phyloP scores from a whole-genome alignment of 768 basidiomycete genomes.

The Guyanaporus albipodus region DNA sequence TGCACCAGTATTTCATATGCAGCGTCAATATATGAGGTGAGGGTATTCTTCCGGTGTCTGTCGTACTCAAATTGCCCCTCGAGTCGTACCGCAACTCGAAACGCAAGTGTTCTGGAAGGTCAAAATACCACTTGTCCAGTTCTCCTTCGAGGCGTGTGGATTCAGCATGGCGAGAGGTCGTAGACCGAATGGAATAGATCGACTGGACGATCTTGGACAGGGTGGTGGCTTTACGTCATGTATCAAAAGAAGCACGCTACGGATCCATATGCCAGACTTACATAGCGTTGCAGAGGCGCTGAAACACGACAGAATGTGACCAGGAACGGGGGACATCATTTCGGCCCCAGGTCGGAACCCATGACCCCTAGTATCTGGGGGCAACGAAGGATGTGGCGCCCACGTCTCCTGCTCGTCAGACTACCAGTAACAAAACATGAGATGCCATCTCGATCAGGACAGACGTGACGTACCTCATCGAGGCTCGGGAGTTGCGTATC shows the following conservation, averaged over 20 bases:
- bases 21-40: constrained; percentile 68
- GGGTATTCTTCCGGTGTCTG: constrained; percentile 33
- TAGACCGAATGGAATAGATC: constrained; percentile 64
- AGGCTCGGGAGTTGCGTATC: constrained; percentile 65
- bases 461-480: constrained; percentile 43
- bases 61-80: constrained; percentile 26
- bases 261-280: constrained; percentile 33
- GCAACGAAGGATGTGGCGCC: constrained; percentile 39
- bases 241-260: constrained; percentile 3
- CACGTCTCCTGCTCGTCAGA: constrained; percentile 62
- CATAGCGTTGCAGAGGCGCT: constrained; percentile 70
- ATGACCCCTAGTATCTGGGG: constrained; percentile 31
- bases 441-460: background rate
- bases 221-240: constrained; percentile 50
- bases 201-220: constrained; percentile 64
- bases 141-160: constrained; percentile 52
- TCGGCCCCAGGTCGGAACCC: constrained; percentile 22
- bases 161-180: constrained; percentile 54
- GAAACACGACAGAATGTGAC: constrained; percentile 68
- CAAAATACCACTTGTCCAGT: constrained; percentile 72
- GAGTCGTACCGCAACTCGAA: constrained; percentile 49
- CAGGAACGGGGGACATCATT: constrained; percentile 33
- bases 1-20: constrained; percentile 87
- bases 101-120: constrained; percentile 64
- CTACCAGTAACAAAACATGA: constrained; percentile 33